Evolutionary conservation across 2,329 filamentous ascomycete species (phyloP), one percentile per base, ranked within the genome.

Genomic region (Dendrostoma leiphaemia): DNA sequence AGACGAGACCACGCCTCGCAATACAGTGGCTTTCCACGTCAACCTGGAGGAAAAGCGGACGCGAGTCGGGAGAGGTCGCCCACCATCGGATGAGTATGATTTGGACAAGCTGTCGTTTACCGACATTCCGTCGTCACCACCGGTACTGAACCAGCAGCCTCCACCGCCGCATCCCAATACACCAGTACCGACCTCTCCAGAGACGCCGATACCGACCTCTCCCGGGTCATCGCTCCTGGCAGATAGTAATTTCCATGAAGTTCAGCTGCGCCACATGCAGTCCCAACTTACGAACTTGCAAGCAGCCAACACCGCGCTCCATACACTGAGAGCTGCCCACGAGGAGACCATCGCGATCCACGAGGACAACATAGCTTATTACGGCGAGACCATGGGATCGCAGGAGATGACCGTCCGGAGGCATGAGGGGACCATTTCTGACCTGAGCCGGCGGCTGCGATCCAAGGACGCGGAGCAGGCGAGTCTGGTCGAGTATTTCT

Each of bases 391-490:
- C 12, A 52, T 53, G 21, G 38, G 35, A 24, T 26, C 32, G 9
- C 29, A 47, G 35, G 48, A 41, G 13, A 28, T 26, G 13, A 15
- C 24, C 31, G 46, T 45, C 32, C 32, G 10, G 9, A 23, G 50
- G 9, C 47, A 48, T 8, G 43, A 44, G 19, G 44, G 26, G 12
- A 28, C 43, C 26, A 51, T 51, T 41, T 31, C 53, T 8, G 43
- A 28, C n/a, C 44, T 55, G 10, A 46, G 32, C 24, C 19, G 19
- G 31, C 46, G 48, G 48, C 34, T 51, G 4, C 51, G 48, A 4
- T 44, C 23, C 35, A 54, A 17, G 19, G 51, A 57, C 12, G 37
- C 21, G 3, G 55, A 54, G 43, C 47, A 53, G 23, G 29, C 32
- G 8, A 38, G 24, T 17, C 12, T 46, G 3, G 37, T 40, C 12